phyloP scores from a whole-genome alignment of 768 basidiomycete species.

The Collybia sordida region DNA sequence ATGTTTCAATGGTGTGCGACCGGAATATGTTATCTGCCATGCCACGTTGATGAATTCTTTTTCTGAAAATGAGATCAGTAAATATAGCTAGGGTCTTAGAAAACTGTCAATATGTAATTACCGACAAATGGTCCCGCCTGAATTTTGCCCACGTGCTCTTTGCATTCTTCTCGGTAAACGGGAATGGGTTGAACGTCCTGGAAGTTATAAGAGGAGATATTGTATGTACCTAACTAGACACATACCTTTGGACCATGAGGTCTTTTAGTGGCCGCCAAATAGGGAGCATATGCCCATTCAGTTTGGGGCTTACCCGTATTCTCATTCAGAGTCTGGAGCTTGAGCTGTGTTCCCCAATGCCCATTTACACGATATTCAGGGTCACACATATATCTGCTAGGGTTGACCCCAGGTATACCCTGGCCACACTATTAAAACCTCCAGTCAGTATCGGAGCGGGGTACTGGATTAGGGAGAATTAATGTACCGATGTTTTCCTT shows the following conservation, averaged over 20 bases:
- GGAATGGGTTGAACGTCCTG: conserved; percentile 13
- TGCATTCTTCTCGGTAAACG: too few relatives aligned
- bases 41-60: conserved; percentile 26
- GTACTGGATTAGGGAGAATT: neutral
- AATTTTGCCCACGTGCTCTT: too few relatives aligned
- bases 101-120: too few relatives aligned
- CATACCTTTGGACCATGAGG: conserved; percentile 29
- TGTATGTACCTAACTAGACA: neutral
- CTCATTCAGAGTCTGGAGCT: conserved; percentile 6
- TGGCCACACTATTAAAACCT: conserved; percentile 20
- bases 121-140: too few relatives aligned
- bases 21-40: conserved; percentile 26
- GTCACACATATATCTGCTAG: conserved; percentile 20
- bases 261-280: conserved; percentile 12
- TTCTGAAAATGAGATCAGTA: conserved; percentile 14
- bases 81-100: too few relatives aligned
- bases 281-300: conserved; percentile 17
- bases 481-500: conserved; percentile 18
- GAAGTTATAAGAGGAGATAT: neutral
- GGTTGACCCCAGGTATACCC: conserved; percentile 1
- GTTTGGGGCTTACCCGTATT: conserved; percentile 2
- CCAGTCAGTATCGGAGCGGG: neutral
- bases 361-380: conserved; percentile 23
- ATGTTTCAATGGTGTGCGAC: too few relatives aligned
- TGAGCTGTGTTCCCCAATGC: conserved; percentile 17